A percentile compares a stretch with the other conserved stretches of the same genome.
Conservation (phyloP, 805 yeast species). For the Lachancea mirantina region DNA sequence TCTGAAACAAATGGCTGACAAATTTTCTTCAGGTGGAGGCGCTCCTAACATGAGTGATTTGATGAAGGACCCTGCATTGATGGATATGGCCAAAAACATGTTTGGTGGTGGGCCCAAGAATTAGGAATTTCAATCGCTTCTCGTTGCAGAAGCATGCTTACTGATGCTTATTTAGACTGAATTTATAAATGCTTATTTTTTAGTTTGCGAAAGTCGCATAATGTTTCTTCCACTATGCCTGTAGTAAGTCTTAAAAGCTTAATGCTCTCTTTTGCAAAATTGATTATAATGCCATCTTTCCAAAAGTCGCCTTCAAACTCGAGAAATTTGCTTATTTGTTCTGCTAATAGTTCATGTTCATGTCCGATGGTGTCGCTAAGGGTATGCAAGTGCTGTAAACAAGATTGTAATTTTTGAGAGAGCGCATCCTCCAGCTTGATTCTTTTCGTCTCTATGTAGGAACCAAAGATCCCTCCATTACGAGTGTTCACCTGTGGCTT, state of each 20-base stretch:
- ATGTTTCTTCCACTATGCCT: constrained; percentile 9
- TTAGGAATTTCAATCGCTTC: too few relatives aligned
- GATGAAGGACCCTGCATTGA: constrained; percentile 76
- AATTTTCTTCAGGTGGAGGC: constrained; percentile 61
- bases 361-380: constrained; percentile 42
- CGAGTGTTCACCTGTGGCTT: constrained; percentile 12
- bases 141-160: too few relatives aligned
- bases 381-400: constrained; percentile 36
- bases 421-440: constrained; percentile 41
- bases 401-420: constrained; percentile 34
- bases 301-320: constrained; percentile 41
- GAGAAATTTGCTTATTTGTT: constrained; percentile 53
- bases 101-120: constrained; percentile 45
- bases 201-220: constrained; percentile 3
- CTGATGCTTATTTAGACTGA: too few relatives aligned
- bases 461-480: constrained; percentile 20
- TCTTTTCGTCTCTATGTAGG: constrained; percentile 47
- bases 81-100: constrained; percentile 62
- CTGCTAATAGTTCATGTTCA: constrained; percentile 57
- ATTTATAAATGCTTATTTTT: too few relatives aligned
- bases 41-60: constrained; percentile 57
- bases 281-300: constrained; percentile 10
- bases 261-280: constrained; percentile 11
- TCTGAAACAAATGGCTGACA: constrained; percentile 75
- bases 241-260: constrained; percentile 11